Conservation (phyloP, 257 asterid species). For the Plectranthus barbatus region DNA sequence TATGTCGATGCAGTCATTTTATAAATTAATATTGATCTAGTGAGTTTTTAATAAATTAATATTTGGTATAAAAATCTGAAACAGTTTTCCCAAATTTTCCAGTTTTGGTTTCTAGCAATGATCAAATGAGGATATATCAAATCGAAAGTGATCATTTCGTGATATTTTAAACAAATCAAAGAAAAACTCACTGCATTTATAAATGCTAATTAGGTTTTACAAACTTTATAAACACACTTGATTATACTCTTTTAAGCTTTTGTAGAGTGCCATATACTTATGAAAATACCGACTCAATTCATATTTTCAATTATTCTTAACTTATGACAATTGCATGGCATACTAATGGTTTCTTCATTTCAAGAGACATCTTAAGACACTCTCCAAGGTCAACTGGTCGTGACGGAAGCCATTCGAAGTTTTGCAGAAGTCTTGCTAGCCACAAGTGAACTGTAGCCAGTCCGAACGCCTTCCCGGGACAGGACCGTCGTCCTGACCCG, state of each 20-base stretch:
- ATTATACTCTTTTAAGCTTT: neutral
- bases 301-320: neutral
- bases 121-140: too few relatives aligned
- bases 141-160: too few relatives aligned
- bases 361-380: conserved; percentile 42
- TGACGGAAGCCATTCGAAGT: conserved; percentile 39
- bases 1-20: too few relatives aligned
- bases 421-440: conserved; percentile 50
- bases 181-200: neutral
- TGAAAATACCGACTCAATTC: neutral
- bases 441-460: conserved; percentile 50
- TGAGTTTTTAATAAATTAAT: too few relatives aligned
- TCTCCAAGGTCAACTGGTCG: conserved; percentile 36
- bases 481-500: conserved; percentile 61
- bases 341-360: conserved; percentile 39
- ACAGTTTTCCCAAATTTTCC: too few relatives aligned
- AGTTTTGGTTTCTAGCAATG: too few relatives aligned
- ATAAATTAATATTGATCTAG: too few relatives aligned
- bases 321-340: conserved; percentile 15
- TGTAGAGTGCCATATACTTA: neutral
- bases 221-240: neutral
- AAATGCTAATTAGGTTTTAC: neutral
- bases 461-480: conserved; percentile 61
- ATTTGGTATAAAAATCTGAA: too few relatives aligned
- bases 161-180: too few relatives aligned